These are phyloP conservation scores for Teunomyces cretensis DNA, from an alignment of 805 yeast species.

Conservation along the genomic window DNA sequence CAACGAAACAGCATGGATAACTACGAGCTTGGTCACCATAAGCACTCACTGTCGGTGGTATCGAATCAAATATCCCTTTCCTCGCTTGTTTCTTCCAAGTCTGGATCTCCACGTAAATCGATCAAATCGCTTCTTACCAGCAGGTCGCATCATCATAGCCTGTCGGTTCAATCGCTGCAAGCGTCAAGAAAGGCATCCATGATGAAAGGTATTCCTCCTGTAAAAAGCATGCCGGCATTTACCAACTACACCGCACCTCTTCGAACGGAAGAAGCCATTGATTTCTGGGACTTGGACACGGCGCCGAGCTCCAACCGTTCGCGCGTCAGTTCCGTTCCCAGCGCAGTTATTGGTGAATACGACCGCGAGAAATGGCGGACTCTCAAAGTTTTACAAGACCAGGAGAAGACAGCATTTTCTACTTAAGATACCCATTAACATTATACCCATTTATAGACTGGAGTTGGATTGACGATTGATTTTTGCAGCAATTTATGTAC, in stretches of 20 bases:
- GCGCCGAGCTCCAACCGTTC: slow-evolving; percentile 38
- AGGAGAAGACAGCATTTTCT: slow-evolving; percentile 5
- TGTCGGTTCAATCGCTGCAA: slow-evolving; percentile 10
- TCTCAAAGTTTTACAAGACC: slow-evolving; percentile 35
- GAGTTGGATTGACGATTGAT: background rate
- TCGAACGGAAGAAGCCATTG: slow-evolving; percentile 9
- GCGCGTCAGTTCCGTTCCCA: slow-evolving; percentile 47
- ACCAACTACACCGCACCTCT: slow-evolving; percentile 1
- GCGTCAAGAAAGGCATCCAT: background rate
- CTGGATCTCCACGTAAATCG: slow-evolving; percentile 33
- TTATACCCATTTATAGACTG: slow-evolving; percentile 1
- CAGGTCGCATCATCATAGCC: slow-evolving; percentile 13
- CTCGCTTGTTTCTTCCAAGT: slow-evolving; percentile 24
- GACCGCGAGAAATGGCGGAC: slow-evolving; percentile 67
- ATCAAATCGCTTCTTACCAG: slow-evolving; percentile 17
- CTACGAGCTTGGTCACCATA: slow-evolving; percentile 16
- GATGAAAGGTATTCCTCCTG: slow-evolving; percentile 1
- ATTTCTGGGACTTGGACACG: slow-evolving; percentile 30
- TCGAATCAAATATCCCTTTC: slow-evolving; percentile 29
- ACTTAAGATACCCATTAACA: background rate
- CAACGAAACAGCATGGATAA: slow-evolving; percentile 5
- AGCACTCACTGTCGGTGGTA: slow-evolving; percentile 27
- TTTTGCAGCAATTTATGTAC: background rate
- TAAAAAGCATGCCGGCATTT: background rate
- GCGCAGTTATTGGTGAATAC: slow-evolving; percentile 61